phyloP scores from a whole-genome alignment of 2,329 filamentous ascomycete species.

The Lasiodiplodia citricola region DNA sequence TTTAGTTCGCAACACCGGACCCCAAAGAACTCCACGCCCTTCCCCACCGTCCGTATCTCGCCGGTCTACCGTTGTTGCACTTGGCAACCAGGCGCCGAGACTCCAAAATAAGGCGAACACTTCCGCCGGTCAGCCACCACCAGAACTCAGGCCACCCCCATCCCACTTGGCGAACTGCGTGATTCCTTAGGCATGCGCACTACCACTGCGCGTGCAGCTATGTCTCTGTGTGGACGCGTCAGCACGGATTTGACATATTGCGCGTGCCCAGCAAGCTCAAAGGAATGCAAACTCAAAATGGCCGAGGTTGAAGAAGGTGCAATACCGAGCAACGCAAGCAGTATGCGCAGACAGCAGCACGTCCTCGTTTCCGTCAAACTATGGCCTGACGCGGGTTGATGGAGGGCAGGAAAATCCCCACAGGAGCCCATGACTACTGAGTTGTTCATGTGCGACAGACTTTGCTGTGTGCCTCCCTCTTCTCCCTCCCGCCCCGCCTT shows the following conservation, averaged over 20 bases:
- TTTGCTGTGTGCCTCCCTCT: not conserved
- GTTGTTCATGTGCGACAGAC: slow-evolving; percentile 1
- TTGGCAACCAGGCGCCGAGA: slow-evolving; percentile 11
- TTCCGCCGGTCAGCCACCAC: too few relatives aligned
- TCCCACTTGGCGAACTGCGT: not conserved
- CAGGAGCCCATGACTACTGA: not conserved
- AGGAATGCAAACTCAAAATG: not conserved
- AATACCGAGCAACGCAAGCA: not conserved
- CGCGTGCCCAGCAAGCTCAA: not conserved
- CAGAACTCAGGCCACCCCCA: not conserved
- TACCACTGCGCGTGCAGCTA: not conserved
- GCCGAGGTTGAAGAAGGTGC: not conserved
- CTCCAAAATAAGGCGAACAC: not conserved
- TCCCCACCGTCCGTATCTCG: not conserved
- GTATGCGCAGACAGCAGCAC: not conserved
- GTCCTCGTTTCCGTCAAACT: not conserved
- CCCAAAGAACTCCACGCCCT: not conserved
- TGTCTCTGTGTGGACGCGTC: not conserved
- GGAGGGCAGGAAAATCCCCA: not conserved
- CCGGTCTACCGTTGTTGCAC: not conserved
- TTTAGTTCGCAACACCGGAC: not conserved
- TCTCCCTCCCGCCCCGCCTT: not conserved
- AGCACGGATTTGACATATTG: not conserved
- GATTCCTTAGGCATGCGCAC: not conserved
- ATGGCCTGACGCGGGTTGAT: not conserved